A percentile compares a stretch with the other conserved stretches of the same genome.
phyloP scores from a whole-genome alignment of 2,329 filamentous ascomycete genomes.

The Neurospora sp. region DNA sequence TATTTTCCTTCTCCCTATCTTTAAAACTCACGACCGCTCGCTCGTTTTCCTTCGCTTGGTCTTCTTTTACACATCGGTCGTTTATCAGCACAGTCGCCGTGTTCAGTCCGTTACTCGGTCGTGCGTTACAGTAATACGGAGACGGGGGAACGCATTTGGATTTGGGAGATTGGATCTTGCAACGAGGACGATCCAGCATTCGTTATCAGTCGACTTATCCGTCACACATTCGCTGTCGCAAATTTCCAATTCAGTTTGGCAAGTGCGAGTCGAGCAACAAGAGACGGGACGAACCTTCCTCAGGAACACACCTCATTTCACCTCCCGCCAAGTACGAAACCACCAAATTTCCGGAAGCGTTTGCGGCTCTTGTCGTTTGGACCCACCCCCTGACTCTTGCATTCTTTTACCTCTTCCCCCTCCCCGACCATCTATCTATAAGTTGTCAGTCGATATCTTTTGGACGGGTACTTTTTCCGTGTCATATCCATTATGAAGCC shows the following conservation, averaged over 20 bases:
- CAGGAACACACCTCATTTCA: neutral
- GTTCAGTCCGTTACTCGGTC: neutral
- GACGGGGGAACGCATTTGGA: neutral
- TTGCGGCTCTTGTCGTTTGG: neutral
- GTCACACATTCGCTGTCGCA: neutral
- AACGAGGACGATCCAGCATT: neutral
- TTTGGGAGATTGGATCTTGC: neutral
- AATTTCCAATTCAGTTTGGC: neutral
- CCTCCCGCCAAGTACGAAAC: neutral
- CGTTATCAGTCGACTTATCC: neutral
- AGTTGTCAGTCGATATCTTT: neutral
- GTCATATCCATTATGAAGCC: slow-evolving; percentile 26
- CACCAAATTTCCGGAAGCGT: neutral
- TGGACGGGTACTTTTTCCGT: neutral
- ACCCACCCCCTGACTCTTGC: neutral
- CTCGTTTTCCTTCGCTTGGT: neutral
- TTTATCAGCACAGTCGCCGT: neutral
- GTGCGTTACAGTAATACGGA: neutral
- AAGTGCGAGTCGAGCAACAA: neutral
- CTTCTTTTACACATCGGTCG: neutral
- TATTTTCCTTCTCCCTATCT: neutral
- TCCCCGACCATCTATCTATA: neutral
- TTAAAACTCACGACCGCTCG: neutral
- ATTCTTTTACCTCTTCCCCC: neutral
- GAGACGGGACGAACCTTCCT: neutral